Evolutionary conservation across 2,329 filamentous ascomycete genomes (phyloP).

Genomic region (Fusarium sp.): DNA sequence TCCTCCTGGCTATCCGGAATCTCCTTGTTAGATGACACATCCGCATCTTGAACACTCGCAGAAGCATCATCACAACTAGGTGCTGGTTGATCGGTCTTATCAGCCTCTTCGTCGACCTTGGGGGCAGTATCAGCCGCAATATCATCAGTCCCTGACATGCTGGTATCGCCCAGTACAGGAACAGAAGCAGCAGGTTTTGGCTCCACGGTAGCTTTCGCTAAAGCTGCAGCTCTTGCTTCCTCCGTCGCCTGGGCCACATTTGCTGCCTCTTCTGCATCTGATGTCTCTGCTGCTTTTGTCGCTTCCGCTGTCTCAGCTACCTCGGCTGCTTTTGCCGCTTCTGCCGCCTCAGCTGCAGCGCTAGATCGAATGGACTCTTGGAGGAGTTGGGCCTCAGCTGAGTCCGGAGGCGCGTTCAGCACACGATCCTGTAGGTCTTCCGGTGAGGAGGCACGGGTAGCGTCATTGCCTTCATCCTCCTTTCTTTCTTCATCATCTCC

Average conservation of each 20-base stretch:
- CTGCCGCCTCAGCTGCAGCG: slow-evolving; percentile 37
- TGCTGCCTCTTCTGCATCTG: too few relatives aligned
- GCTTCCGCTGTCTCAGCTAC: too few relatives aligned
- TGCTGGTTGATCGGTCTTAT: slow-evolving; percentile 13
- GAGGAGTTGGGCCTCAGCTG: slow-evolving; percentile 62
- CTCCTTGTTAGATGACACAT: slow-evolving; percentile 39
- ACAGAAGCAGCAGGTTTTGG: slow-evolving; percentile 8
- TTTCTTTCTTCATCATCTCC: slow-evolving; percentile 56
- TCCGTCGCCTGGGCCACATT: too few relatives aligned
- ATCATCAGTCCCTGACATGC: slow-evolving; percentile 14
- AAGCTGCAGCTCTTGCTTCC: too few relatives aligned
- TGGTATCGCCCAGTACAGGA: slow-evolving; percentile 20
- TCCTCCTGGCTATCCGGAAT: slow-evolving; percentile 57
- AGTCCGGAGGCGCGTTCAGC: slow-evolving; percentile 43
- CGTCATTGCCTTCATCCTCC: slow-evolving; percentile 23
- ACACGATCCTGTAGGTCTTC: slow-evolving; percentile 44
- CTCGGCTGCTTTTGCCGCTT: background rate
- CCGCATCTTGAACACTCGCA: slow-evolving; percentile 9
- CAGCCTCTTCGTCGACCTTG: background rate
- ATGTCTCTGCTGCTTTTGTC: too few relatives aligned
- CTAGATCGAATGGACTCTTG: slow-evolving; percentile 59
- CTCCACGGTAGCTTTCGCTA: slow-evolving; percentile 14
- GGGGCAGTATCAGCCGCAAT: background rate
- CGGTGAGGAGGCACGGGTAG: slow-evolving; percentile 19
- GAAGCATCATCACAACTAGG: background rate